Conservation (phyloP, 495 filamentous ascomycete genomes). For the Neurospora sp. region DNA sequence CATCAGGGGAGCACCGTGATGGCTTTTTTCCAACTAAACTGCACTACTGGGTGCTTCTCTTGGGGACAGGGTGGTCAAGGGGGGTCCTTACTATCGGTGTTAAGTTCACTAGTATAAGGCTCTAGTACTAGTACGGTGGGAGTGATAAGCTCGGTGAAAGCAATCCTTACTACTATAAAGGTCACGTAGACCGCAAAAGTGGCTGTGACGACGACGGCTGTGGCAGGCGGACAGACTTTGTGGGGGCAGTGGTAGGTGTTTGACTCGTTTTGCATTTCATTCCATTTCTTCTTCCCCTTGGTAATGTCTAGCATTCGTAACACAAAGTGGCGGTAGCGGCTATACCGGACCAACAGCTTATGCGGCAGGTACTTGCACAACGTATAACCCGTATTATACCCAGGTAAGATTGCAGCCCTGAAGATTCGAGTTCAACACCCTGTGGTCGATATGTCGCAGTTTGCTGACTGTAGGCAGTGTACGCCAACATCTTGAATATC, state of each 20-base stretch:
- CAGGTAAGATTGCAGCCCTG: conserved; percentile 1
- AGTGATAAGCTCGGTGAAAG: not conserved
- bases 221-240: not conserved
- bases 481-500: not conserved
- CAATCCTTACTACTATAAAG: not conserved
- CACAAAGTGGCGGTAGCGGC: conserved; percentile 7
- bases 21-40: conserved; percentile 39
- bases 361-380: conserved; percentile 4
- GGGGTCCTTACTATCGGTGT: not conserved
- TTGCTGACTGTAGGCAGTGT: not conserved
- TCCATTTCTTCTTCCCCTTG: not conserved
- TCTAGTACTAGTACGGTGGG: not conserved
- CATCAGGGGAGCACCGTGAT: conserved; percentile 39
- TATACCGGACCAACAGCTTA: conserved; percentile 7
- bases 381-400: conserved; percentile 7
- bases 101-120: not conserved
- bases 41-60: conserved; percentile 24
- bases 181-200: conserved; percentile 1
- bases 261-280: not conserved
- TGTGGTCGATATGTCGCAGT: not conserved
- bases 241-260: conserved; percentile 9
- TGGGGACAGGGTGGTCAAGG: conserved; percentile 26
- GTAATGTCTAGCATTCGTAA: not conserved
- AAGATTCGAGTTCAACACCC: no score
- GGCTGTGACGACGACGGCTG: not conserved